Conservation (phyloP, 2,329 filamentous ascomycete species). For the Lithohypha guttulata region DNA sequence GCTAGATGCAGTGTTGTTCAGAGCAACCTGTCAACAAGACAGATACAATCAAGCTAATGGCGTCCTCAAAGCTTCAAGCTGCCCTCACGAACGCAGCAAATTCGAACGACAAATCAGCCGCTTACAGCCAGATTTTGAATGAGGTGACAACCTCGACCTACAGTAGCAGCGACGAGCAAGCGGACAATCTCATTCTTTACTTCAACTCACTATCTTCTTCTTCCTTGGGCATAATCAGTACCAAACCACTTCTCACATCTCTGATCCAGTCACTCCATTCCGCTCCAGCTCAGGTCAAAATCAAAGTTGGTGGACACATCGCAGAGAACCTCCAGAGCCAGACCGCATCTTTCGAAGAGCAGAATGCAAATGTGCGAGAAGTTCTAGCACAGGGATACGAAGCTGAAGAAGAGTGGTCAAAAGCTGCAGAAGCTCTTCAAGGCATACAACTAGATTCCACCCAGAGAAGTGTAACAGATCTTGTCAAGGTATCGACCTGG, state of each 20-base stretch:
- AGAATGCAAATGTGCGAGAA: conserved; percentile 67
- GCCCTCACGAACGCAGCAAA: conserved; percentile 5
- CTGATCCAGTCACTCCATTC: conserved; percentile 57
- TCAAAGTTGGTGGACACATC: conserved; percentile 65
- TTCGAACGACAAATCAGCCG: conserved; percentile 7
- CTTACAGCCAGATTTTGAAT: conserved; percentile 6
- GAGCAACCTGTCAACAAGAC: too few relatives aligned
- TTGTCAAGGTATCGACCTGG: conserved; percentile 77
- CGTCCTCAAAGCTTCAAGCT: conserved; percentile 3
- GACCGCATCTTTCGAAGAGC: conserved; percentile 70
- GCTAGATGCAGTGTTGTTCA: too few relatives aligned
- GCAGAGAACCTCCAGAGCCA: conserved; percentile 56
- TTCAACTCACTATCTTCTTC: conserved; percentile 59
- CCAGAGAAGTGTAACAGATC: conserved; percentile 70
- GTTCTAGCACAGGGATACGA: conserved; percentile 78
- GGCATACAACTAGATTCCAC: conserved; percentile 82
- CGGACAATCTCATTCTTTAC: conserved; percentile 35
- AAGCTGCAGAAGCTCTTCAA: conserved; percentile 66
- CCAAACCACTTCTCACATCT: conserved; percentile 56
- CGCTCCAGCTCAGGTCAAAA: conserved; percentile 49
- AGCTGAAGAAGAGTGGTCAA: conserved; percentile 64
- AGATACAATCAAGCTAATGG: too few relatives aligned
- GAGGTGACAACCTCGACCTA: conserved; percentile 38
- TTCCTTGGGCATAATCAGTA: conserved; percentile 63
- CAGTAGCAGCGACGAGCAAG: conserved; percentile 25